These are phyloP conservation scores for Candida adriatica DNA, from an alignment of 805 yeast species.

Conservation along the genomic window DNA sequence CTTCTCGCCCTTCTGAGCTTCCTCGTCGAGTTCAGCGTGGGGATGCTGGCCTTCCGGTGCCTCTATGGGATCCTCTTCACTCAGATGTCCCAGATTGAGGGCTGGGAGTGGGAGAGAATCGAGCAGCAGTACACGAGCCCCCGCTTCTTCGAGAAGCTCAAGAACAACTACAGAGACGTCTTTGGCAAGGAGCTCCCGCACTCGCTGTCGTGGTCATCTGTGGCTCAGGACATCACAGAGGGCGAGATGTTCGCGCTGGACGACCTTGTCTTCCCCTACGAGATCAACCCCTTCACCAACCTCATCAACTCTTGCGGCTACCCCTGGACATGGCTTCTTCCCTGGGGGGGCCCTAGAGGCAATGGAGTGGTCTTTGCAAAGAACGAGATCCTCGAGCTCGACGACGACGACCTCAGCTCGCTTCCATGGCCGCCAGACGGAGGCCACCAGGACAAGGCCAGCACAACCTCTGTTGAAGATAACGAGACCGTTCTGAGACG, in stretches of 20 bases:
- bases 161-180: constrained; percentile 32
- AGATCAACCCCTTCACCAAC: constrained; percentile 56
- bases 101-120: constrained; percentile 86
- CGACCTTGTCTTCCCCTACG: constrained; percentile 80
- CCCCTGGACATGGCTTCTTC: constrained; percentile 60
- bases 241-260: constrained; percentile 36
- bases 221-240: constrained; percentile 8
- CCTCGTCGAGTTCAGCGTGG: constrained; percentile 56
- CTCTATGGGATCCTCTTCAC: constrained; percentile 41
- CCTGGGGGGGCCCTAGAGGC: constrained; percentile 59
- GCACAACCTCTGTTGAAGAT: constrained; percentile 2
- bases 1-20: constrained; percentile 46
- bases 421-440: constrained; percentile 96
- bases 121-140: constrained; percentile 55
- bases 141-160: constrained; percentile 44
- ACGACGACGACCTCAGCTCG: constrained; percentile 51
- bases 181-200: constrained; percentile 18
- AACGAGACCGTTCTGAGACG: constrained; percentile 27
- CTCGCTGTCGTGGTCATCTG: constrained; percentile 17
- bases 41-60: constrained; percentile 56
- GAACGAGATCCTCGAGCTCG: constrained; percentile 41
- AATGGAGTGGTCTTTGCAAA: constrained; percentile 53
- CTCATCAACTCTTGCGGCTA: constrained; percentile 47
- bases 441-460: constrained; percentile 33
- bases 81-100: constrained; percentile 86